A percentile compares a stretch with the other conserved stretches of the same genome.
phyloP scores from a whole-genome alignment of 768 basidiomycete genomes.

The Gautieria morchelliformis region DNA sequence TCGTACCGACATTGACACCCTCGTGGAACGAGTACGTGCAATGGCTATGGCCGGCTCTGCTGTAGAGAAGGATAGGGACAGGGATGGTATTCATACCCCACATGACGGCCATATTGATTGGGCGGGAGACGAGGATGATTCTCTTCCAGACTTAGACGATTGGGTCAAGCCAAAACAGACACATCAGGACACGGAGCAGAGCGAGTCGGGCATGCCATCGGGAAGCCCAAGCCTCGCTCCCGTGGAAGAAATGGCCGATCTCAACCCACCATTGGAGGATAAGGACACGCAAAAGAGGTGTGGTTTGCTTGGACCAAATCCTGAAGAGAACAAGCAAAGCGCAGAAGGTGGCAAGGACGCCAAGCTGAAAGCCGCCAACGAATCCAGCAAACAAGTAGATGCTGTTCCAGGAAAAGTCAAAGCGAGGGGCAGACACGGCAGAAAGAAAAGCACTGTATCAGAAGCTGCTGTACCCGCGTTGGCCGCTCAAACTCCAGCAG shows the following conservation, averaged over 20 bases:
- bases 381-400: background rate
- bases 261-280: background rate
- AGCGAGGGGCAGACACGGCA: background rate
- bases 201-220: slow-evolving; percentile 13
- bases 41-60: slow-evolving; percentile 46
- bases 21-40: slow-evolving; percentile 68
- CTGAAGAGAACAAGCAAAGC: background rate
- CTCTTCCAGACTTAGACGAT: slow-evolving; percentile 74
- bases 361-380: background rate
- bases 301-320: background rate
- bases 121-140: slow-evolving; percentile 70
- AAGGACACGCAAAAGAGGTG: background rate
- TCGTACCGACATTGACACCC: slow-evolving; percentile 59
- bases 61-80: slow-evolving; percentile 2
- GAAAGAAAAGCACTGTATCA: background rate
- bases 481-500: background rate
- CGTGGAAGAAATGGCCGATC: slow-evolving; percentile 22
- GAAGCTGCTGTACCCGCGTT: background rate
- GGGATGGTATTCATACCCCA: slow-evolving; percentile 40
- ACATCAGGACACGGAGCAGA: slow-evolving; percentile 18
- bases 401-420: background rate
- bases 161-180: slow-evolving; percentile 51
- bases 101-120: slow-evolving; percentile 81
- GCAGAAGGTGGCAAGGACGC: background rate
- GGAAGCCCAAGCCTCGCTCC: background rate